Percentiles rank a stretch among this genome's conserved stretches.
Conservation (phyloP, 1,284 basidiomycete genomes). For the Ganoderma meredithae region DNA sequence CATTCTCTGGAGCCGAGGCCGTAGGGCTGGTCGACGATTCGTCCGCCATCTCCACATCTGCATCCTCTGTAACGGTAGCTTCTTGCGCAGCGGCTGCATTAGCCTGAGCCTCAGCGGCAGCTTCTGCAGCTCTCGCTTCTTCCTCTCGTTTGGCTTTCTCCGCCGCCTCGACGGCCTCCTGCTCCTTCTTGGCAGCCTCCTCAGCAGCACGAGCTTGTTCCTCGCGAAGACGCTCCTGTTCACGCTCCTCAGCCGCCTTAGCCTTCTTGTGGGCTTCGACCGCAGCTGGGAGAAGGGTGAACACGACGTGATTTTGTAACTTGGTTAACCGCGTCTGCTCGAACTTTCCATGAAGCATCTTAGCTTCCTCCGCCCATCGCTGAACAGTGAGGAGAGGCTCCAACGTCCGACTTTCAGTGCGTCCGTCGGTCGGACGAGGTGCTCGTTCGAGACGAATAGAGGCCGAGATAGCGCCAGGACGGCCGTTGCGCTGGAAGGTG, state of each 20-base stretch:
- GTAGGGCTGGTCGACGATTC: conserved; percentile 27
- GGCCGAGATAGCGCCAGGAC: conserved; percentile 55
- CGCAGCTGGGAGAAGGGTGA: conserved; percentile 86
- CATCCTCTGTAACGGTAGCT: conserved; percentile 36
- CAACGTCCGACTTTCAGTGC: conserved; percentile 63
- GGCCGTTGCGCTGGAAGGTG: conserved; percentile 58
- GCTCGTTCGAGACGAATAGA: conserved; percentile 69
- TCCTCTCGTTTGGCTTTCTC: conserved; percentile 41
- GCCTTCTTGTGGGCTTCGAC: conserved; percentile 59
- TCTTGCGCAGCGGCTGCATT: conserved; percentile 38
- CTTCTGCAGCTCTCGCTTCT: conserved; percentile 32
- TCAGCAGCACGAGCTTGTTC: conserved; percentile 50
- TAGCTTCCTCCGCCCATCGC: conserved; percentile 91
- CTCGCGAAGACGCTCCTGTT: conserved; percentile 45
- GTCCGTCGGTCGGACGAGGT: conserved; percentile 55
- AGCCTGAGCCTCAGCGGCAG: conserved; percentile 36
- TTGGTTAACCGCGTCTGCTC: conserved; percentile 72
- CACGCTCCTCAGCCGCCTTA: conserved; percentile 61
- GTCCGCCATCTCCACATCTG: conserved; percentile 55
- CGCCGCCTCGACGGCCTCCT: conserved; percentile 38
- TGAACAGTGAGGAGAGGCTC: conserved; percentile 86
- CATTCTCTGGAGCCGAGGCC: conserved; percentile 26
- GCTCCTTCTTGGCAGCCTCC: conserved; percentile 35
- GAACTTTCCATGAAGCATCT: conserved; percentile 81
- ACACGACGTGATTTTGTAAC: conserved; percentile 76